Evolutionary conservation across 2,329 filamentous ascomycete species (phyloP), one percentile per base, ranked within the genome.

Genomic region (Ophiocordyceps australis): DNA sequence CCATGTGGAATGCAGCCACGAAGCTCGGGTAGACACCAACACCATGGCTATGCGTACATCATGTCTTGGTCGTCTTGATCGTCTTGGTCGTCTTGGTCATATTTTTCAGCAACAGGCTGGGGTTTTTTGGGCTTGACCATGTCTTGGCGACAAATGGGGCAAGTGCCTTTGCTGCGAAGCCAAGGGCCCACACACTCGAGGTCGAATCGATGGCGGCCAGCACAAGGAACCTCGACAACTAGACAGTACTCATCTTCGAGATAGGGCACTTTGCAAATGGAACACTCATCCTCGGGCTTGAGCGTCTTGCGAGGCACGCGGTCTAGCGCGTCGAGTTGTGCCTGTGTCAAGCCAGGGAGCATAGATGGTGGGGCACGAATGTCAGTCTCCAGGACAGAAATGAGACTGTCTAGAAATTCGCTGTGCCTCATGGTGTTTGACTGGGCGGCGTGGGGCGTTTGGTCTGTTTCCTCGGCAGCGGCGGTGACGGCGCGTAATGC

Each of bases 131-230:
- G 12, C 54, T 62, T 59, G 17, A 54, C 58, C 47, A 75, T 47
- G 38, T 71, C 65, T 42, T 63, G 58, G 31, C 71, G 51, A 43
- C 70, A 74, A 50, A 74, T 54, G 20, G 70, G 70, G 42, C 70
- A 75, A 17, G 57, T 72, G 20, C 70, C 70, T 46, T 74, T 71
- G 38, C 65, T 59, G 43, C 60, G 51, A 42, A 76, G 43, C 71
- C 71, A 76, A 6, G 71, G 70, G 4, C 59, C 64, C 3, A 75
- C 67, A 38, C 71, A 76, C 49, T 76, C 71, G n/a, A 75, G 46
- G 38, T 76, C 71, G 40, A 72, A 75, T 25, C 49, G 50, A 43
- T 76, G 71, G 21, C 45, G 50, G 17, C 53, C 55, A 37, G 68
- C 54, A 41, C 71, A 76, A 21, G 69, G 69, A 39, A 76, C 53